Evolutionary conservation across 2,329 filamentous ascomycete species (phyloP).

Genomic region (Fusarium sambucinum): DNA sequence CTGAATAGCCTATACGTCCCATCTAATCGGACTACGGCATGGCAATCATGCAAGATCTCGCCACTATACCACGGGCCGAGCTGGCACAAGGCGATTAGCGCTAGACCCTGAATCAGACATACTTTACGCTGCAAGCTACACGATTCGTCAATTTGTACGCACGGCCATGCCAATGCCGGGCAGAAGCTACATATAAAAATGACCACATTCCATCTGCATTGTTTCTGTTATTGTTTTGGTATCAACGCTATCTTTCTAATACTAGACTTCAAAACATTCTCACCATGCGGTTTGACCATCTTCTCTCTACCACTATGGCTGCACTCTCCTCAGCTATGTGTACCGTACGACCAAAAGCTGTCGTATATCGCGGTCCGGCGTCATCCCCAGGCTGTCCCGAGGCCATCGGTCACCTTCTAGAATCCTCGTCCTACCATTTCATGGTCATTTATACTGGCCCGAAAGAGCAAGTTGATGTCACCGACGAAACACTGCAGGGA

Average conservation of each 20-base stretch:
- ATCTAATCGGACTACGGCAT: background rate
- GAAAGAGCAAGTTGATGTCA: background rate
- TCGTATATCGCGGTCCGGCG: constrained; percentile 17
- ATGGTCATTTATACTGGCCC: constrained; percentile 10
- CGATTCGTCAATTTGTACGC: background rate
- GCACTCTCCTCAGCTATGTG: background rate
- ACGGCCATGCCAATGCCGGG: rapidly evolving
- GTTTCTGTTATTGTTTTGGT: no score
- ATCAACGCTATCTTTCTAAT: no score
- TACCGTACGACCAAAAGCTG: constrained; percentile 7
- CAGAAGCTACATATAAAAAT: background rate
- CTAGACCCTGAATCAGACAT: background rate
- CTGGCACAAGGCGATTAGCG: background rate
- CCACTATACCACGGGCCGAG: background rate
- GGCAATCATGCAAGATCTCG: background rate
- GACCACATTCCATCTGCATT: background rate
- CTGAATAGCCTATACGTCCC: background rate
- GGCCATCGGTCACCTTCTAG: background rate
- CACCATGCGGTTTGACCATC: background rate
- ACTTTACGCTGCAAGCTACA: background rate
- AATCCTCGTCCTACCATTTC: constrained; percentile 3
- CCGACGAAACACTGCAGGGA: constrained; percentile 3
- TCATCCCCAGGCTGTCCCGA: constrained; percentile 13
- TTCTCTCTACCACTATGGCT: background rate
- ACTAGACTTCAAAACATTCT: no score